These are phyloP conservation scores for Phytophthora syringae DNA, from an alignment of 352 stramenopile species.

Conservation along the genomic window DNA sequence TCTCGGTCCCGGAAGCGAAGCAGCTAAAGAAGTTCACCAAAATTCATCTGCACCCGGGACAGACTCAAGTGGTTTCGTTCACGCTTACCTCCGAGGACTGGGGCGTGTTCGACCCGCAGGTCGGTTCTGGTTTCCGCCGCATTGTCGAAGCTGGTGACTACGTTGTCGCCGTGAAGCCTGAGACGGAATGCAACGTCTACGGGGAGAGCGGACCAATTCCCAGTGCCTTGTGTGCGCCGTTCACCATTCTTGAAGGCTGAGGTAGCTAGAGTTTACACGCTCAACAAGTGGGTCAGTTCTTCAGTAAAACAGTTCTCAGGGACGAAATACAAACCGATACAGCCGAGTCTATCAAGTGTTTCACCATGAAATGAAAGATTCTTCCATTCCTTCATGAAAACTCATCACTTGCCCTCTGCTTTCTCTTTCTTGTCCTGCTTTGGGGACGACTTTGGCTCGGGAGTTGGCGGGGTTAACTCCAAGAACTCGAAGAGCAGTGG, in stretches of 20 bases:
- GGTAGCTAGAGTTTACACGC: conserved; percentile 9
- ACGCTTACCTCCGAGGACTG: conserved; percentile 57
- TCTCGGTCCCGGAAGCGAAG: conserved; percentile 79
- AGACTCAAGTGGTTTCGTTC: conserved; percentile 47
- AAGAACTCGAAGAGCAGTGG: conserved; percentile 72
- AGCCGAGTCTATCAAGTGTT: conserved; percentile 20
- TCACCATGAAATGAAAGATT: conserved; percentile 2
- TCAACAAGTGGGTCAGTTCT: conserved; percentile 14
- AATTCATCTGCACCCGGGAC: conserved; percentile 57
- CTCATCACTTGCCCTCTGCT: conserved; percentile 12
- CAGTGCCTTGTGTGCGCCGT: conserved; percentile 52
- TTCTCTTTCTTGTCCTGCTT: conserved; percentile 24
- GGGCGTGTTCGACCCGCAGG: conserved; percentile 65
- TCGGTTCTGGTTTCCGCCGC: conserved; percentile 56
- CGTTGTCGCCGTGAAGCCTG: conserved; percentile 66
- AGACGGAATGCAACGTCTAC: conserved; percentile 81
- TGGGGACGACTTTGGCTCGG: conserved; percentile 8
- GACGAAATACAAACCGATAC: conserved; percentile 12
- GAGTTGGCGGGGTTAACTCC: conserved; percentile 40
- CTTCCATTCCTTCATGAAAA: conserved; percentile 1
- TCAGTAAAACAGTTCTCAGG: conserved; percentile 1
- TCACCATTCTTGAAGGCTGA: conserved; percentile 46
- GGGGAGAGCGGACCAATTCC: conserved; percentile 21
- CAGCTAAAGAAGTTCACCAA: conserved; percentile 85
- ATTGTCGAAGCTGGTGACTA: conserved; percentile 72